phyloP scores from a whole-genome alignment of 83 land plant species.

The Isoetes engelmannii region DNA sequence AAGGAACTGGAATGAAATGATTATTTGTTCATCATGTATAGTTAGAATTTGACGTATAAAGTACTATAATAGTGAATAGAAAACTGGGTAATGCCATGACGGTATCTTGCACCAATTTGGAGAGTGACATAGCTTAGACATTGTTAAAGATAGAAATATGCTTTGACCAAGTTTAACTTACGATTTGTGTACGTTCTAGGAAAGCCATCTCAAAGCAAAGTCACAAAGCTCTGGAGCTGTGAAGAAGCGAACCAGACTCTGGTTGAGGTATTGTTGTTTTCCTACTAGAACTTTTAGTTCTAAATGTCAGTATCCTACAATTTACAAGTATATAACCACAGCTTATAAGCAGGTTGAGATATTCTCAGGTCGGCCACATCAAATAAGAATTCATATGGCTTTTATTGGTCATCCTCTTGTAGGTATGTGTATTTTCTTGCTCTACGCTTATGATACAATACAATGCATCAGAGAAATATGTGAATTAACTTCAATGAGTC shows the following conservation, averaged over 20 bases:
- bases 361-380: conserved; percentile 17
- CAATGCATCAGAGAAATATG: too few species aligned
- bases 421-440: neutral
- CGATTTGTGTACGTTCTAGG: conserved; percentile 13
- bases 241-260: conserved; percentile 16
- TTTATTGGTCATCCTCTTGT: conserved; percentile 9
- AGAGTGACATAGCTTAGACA: too few species aligned
- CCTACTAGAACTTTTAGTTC: too few species aligned
- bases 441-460: neutral
- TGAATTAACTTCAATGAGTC: too few species aligned
- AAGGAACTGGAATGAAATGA: too few species aligned
- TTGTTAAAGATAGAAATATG: too few species aligned
- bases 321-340: too few species aligned
- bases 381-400: conserved; percentile 18
- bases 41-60: neutral
- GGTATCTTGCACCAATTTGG: too few species aligned
- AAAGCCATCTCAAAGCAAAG: conserved; percentile 38
- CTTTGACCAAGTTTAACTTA: too few species aligned
- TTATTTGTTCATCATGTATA: neutral
- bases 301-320: too few species aligned
- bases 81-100: too few species aligned
- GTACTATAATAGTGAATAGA: neutral
- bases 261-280: conserved; percentile 25
- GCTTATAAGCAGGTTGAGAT: conserved; percentile 15
- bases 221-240: conserved; percentile 23